Conservation (phyloP, 2,329 filamentous ascomycete genomes). For the Phyllosticta ampelicida region DNA sequence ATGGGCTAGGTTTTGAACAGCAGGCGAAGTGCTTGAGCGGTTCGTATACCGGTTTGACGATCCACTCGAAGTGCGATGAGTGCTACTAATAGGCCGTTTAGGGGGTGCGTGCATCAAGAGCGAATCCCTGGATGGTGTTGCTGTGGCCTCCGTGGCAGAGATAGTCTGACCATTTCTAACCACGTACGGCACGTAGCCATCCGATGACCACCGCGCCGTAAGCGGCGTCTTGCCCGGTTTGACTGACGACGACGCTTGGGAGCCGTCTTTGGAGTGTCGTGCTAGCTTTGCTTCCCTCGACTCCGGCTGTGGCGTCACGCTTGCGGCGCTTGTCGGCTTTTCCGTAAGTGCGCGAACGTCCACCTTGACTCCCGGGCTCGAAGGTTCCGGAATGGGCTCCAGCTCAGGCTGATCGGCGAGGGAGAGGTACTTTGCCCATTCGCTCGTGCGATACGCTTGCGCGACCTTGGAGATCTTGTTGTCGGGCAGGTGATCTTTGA, state of each 20-base stretch:
- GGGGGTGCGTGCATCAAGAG: not conserved
- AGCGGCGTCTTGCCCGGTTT: not conserved
- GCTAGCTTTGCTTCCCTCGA: not conserved
- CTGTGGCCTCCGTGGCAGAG: not conserved
- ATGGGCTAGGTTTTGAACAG: not conserved
- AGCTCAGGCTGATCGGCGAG: conserved; percentile 61
- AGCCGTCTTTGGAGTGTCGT: not conserved
- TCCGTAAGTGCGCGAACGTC: conserved; percentile 17
- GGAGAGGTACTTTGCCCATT: conserved; percentile 88
- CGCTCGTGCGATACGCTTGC: conserved; percentile 78
- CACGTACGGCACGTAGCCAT: not conserved
- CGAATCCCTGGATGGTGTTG: not conserved
- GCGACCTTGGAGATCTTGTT: conserved; percentile 61
- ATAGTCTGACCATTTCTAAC: not conserved
- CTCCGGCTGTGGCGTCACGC: not conserved
- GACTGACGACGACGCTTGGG: not conserved
- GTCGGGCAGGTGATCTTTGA: conserved; percentile 50
- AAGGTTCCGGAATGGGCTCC: conserved; percentile 46
- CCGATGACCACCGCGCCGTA: not conserved
- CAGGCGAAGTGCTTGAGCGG: not conserved
- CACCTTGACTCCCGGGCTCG: conserved; percentile 32
- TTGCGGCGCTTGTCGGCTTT: not conserved
- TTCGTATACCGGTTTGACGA: conserved; percentile 19
- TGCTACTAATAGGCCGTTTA: not conserved
- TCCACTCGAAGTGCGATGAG: not conserved